These are phyloP conservation scores for Aspergillus haitiensis DNA, from an alignment of 495 filamentous ascomycete genomes.

Conservation along the genomic window DNA sequence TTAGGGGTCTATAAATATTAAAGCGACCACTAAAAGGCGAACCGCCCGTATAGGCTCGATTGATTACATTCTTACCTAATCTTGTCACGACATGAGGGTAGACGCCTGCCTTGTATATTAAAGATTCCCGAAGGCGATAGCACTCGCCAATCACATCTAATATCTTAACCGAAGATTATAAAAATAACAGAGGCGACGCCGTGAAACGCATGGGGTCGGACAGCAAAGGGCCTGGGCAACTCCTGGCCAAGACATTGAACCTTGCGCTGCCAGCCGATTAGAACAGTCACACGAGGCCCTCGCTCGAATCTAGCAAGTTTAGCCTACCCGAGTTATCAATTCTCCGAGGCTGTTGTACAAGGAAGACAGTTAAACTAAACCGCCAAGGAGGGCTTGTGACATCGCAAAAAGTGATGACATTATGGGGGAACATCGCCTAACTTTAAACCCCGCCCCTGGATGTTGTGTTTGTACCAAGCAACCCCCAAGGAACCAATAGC, in stretches of 20 bases:
- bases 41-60: too few species aligned
- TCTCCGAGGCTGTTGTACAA: background rate
- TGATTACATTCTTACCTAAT: too few species aligned
- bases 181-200: too few species aligned
- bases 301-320: constrained; percentile 1
- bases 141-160: too few species aligned
- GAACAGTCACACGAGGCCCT: background rate
- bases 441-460: background rate
- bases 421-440: background rate
- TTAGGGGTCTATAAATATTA: too few species aligned
- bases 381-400: background rate
- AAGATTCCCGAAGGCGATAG: too few species aligned
- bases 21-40: too few species aligned
- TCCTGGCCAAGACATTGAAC: background rate
- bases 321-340: background rate
- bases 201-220: too few species aligned
- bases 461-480: background rate
- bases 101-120: too few species aligned
- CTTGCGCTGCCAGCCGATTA: background rate
- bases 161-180: too few species aligned
- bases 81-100: too few species aligned
- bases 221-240: too few species aligned
- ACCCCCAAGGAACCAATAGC: background rate
- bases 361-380: background rate
- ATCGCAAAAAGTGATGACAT: background rate